phyloP scores from a whole-genome alignment of 2,329 filamentous ascomycete genomes.

The Akanthomyces lecanii region DNA sequence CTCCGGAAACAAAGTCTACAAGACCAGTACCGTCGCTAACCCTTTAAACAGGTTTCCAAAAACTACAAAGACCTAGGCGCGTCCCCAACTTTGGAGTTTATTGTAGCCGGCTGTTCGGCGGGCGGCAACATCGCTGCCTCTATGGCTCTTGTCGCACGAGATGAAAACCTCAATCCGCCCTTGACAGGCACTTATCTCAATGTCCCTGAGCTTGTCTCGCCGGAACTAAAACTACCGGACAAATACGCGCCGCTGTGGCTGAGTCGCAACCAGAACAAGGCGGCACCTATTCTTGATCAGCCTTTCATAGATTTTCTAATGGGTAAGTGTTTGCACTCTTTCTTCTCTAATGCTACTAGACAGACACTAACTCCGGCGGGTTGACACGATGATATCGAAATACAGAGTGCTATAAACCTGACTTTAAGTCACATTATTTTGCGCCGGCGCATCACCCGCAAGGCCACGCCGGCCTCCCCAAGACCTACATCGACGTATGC shows the following conservation, averaged over 20 bases:
- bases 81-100: background rate
- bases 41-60: background rate
- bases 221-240: background rate
- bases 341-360: no score
- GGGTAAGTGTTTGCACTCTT: background rate
- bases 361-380: no score
- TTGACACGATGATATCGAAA: no score
- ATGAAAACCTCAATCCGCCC: background rate
- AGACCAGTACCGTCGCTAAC: background rate
- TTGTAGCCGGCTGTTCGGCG: background rate
- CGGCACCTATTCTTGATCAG: background rate
- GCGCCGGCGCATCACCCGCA: background rate
- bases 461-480: background rate
- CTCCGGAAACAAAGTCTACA: no score
- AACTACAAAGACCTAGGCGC: background rate
- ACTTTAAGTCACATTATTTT: background rate
- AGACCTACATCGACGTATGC: background rate
- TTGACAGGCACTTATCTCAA: background rate
- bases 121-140: background rate
- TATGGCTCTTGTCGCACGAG: background rate
- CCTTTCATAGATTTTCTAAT: background rate
- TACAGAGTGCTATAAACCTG: background rate
- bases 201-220: background rate
- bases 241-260: conserved; percentile 1
- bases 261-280: background rate